Evolutionary conservation across 75 land plant species (phyloP).

Genomic region (Sequoia sempervirens): DNA sequence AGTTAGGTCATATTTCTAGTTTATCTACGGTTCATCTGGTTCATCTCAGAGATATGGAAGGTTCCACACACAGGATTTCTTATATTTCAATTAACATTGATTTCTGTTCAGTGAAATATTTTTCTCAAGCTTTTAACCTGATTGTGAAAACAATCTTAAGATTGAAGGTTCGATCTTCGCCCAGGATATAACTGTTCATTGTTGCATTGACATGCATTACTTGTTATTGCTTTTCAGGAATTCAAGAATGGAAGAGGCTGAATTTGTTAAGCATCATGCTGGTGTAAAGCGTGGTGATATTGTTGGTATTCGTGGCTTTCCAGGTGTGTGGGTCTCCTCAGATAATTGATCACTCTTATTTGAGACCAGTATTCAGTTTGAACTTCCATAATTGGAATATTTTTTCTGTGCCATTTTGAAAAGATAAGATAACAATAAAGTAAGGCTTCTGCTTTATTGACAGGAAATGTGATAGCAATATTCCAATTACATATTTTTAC

Average conservation of each 20-base stretch:
- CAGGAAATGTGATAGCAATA: background rate
- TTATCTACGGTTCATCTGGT: too few relatives aligned
- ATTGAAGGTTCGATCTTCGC: background rate
- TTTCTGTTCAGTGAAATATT: background rate
- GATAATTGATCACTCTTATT: background rate
- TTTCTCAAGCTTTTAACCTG: background rate
- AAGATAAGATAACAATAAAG: too few relatives aligned
- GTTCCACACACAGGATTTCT: too few relatives aligned
- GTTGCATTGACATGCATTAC: background rate
- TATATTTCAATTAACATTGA: background rate
- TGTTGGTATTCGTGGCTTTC: constrained; percentile 80
- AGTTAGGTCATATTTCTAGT: too few relatives aligned
- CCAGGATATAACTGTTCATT: background rate
- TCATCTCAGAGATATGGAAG: too few relatives aligned
- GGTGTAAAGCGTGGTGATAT: constrained; percentile 83
- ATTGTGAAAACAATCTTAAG: background rate
- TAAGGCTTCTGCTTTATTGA: background rate
- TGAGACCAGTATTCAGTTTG: background rate
- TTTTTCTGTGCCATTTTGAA: background rate
- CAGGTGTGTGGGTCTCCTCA: constrained; percentile 41
- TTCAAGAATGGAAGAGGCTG: constrained; percentile 56
- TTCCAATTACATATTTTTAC: background rate
- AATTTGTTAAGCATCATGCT: constrained; percentile 61
- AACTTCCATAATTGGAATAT: background rate
- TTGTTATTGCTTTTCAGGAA: constrained; percentile 19